A percentile compares a stretch with the other conserved stretches of the same genome.
Conservation (phyloP, 805 yeast species). For the Metschnikowia aberdeeniae region DNA sequence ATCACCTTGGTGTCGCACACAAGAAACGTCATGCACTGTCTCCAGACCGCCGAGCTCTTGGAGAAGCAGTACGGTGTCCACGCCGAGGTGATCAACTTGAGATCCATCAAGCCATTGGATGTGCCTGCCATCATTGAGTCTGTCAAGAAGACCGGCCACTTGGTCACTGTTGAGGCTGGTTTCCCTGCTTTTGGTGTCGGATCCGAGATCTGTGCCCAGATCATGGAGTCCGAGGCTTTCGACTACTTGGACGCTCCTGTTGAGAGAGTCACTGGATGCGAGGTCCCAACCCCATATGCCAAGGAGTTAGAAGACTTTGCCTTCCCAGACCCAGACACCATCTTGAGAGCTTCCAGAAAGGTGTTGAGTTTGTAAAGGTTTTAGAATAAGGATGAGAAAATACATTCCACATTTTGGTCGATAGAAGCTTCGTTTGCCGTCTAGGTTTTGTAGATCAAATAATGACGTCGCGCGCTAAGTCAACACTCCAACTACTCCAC, state of each 20-base stretch:
- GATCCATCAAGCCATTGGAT: conserved; percentile 96
- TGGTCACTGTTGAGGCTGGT: conserved; percentile 94
- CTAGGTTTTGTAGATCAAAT: no score
- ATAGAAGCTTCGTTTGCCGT: not conserved
- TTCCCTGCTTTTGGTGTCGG: conserved; percentile 99
- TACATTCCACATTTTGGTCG: not conserved
- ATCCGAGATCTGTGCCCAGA: conserved; percentile 94
- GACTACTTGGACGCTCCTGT: conserved; percentile 98
- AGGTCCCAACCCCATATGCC: conserved; percentile 99
- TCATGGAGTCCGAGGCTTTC: conserved; percentile 97
- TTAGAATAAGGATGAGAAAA: conserved; percentile 1
- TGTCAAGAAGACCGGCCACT: conserved; percentile 94
- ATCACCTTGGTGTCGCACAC: conserved; percentile 87
- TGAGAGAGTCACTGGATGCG: conserved; percentile 98
- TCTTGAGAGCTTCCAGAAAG: conserved; percentile 81
- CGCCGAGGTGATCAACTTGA: conserved; percentile 91
- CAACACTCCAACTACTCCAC: not conserved
- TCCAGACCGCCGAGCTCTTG: conserved; percentile 86
- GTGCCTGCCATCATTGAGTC: conserved; percentile 78
- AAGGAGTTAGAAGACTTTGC: conserved; percentile 95
- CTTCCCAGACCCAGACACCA: conserved; percentile 93
- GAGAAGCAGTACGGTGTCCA: conserved; percentile 80
- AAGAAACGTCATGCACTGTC: conserved; percentile 80
- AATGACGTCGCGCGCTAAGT: no score
- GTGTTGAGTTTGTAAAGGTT: conserved; percentile 58